Evolutionary conservation across 805 yeast species (phyloP), one percentile per base, ranked within the genome.

Genomic region (Metschnikowia vanudenii): DNA sequence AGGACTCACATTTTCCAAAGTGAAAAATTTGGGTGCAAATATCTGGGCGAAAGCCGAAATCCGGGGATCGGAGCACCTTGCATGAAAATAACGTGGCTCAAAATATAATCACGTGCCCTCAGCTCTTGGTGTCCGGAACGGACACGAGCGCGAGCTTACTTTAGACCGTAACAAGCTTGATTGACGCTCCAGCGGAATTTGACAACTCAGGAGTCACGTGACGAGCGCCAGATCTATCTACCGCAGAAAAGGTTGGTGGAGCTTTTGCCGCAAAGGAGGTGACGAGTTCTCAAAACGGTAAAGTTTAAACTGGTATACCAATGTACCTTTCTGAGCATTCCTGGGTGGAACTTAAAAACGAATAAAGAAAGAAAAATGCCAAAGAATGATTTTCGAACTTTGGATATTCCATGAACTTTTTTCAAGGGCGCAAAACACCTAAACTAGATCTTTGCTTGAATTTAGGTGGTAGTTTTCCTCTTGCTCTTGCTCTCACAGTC

Each of bases 11-110:
- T 20, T 42, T 3, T 30, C 8, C 32, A 16, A 18, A 13, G 18
- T 17, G 47, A 33, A 38, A 28, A 32, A 7, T 31, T 50, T 52
- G 58, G 56, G 53, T 52, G 56, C 56, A 54, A 54, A 54, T 34
- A 37, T 42, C 34, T 22, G 47, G 39, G 49, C 43, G 50, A 40
- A 46, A 51, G 46, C 55, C 57, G 55, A 40, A 46, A 51, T 49
- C 55, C 57, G 55, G 55, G 44, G 51, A 31, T 53, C 56, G 56
- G 56, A 48, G 51, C 47, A 37, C 37, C 18, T 38, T 31, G 47
- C 42, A 38, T 43, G 38, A 22, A 39, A 17, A 13, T 18, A 35
- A 19, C 37, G 18, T 33, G 29, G 32, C 36, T 14, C 30, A 16
- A 24, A 17, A 12, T 7, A 20, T 16, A 2, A 29, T 43, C 46